phyloP scores from a whole-genome alignment of 2,329 filamentous ascomycete species.

The Aspergillus proliferans region DNA sequence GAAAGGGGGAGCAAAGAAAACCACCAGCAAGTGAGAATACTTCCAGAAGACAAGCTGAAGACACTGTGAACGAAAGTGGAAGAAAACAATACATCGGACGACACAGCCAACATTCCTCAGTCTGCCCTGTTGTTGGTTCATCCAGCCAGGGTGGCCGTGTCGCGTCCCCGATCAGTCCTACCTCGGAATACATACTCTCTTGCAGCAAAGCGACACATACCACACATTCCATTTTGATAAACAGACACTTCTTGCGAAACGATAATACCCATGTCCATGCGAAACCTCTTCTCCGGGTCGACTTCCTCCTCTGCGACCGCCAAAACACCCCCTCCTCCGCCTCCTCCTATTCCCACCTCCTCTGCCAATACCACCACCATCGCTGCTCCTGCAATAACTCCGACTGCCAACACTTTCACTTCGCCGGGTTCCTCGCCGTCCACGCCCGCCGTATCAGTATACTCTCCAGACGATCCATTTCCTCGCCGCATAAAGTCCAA shows the following conservation, averaged over 20 bases:
- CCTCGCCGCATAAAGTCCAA: conserved; percentile 31
- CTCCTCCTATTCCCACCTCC: conserved; percentile 19
- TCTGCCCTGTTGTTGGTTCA: conserved; percentile 3
- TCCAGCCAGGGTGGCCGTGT: conserved; percentile 16
- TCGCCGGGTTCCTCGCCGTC: conserved; percentile 22
- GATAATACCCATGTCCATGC: conserved; percentile 26
- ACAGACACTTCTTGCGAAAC: conserved; percentile 7
- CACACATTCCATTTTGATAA: conserved; percentile 3
- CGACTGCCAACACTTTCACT: conserved; percentile 12
- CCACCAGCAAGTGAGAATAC: background rate
- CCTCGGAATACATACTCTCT: too few relatives aligned
- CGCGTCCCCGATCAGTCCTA: conserved; percentile 1
- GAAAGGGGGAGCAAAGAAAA: background rate
- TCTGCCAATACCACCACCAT: conserved; percentile 18
- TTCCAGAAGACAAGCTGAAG: background rate
- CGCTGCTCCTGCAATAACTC: background rate
- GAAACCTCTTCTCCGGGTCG: conserved; percentile 29
- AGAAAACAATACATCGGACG: too few relatives aligned
- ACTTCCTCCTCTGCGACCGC: conserved; percentile 22
- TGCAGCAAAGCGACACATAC: background rate
- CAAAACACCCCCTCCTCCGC: background rate
- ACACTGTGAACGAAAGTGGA: background rate
- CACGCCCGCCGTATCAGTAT: conserved; percentile 22
- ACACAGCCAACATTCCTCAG: conserved; percentile 6
- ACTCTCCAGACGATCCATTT: conserved; percentile 21